Evolutionary conservation across 2,329 filamentous ascomycete genomes (phyloP).

Genomic region (Ophiostoma pallidulum): DNA sequence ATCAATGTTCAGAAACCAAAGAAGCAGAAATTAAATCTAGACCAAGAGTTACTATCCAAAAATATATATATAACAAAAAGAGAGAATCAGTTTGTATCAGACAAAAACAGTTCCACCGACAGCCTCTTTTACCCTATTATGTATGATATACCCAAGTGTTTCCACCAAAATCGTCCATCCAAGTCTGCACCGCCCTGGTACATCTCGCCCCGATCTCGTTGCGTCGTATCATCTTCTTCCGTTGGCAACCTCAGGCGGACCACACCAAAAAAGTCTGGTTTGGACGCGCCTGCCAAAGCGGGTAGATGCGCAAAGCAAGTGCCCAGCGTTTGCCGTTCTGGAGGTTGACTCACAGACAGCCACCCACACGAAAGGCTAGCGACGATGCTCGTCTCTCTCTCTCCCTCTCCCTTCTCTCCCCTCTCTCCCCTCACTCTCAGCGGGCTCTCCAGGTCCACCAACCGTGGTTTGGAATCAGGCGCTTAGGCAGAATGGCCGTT

Average conservation of each 20-base stretch:
- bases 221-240: no score
- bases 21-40: not conserved
- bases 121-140: conserved; percentile 1
- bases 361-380: no score
- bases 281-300: no score
- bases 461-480: not conserved
- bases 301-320: no score
- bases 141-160: conserved; percentile 4
- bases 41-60: conserved; percentile 1
- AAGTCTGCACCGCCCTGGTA: no score
- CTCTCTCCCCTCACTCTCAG: not conserved
- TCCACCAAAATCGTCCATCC: no score
- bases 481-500: conserved; percentile 1
- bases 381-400: not conserved
- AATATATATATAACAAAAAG: no score
- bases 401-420: not conserved
- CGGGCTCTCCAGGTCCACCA: no score
- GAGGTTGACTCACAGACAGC: no score
- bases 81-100: not conserved
- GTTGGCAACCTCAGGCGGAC: not conserved
- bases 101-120: not conserved
- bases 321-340: no score
- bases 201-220: not conserved
- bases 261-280: no score
- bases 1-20: not conserved